Evolutionary conservation across 495 filamentous ascomycete species (phyloP).

Genomic region (Aspergillus indologenus): DNA sequence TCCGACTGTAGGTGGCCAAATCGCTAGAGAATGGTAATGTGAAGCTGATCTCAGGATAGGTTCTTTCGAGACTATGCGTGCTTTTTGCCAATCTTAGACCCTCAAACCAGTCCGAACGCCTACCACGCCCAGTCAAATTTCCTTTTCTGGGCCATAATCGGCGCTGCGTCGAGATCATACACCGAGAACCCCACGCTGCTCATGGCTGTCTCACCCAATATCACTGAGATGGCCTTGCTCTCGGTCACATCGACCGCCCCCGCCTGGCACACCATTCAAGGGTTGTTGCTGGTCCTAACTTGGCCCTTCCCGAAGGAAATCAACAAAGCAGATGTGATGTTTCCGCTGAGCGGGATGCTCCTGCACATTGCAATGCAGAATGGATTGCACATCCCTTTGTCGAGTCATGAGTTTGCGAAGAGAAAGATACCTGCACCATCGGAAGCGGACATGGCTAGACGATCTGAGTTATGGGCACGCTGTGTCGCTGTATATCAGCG

Average conservation of each 20-base stretch:
- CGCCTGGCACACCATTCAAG: conserved; percentile 48
- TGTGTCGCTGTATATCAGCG: conserved; percentile 41
- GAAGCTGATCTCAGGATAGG: conserved; percentile 20
- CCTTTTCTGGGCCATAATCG: conserved; percentile 51
- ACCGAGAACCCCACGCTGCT: conserved; percentile 42
- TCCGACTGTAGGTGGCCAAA: conserved; percentile 30
- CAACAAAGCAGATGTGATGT: conserved; percentile 39
- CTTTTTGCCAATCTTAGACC: conserved; percentile 47
- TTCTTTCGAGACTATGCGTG: conserved; percentile 46
- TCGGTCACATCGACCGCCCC: conserved; percentile 35
- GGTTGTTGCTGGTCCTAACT: conserved; percentile 43
- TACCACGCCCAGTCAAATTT: conserved; percentile 46
- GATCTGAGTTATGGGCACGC: conserved; percentile 44
- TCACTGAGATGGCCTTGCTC: conserved; percentile 45
- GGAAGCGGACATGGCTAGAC: conserved; percentile 35
- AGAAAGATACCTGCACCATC: conserved; percentile 32
- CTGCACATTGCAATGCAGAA: conserved; percentile 50
- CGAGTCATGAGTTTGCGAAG: conserved; percentile 47
- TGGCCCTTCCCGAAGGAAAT: conserved; percentile 51
- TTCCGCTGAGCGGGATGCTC: conserved; percentile 39
- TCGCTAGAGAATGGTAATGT: neutral
- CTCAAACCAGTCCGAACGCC: conserved; percentile 35
- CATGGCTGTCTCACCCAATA: conserved; percentile 33
- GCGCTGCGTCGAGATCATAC: conserved; percentile 38
- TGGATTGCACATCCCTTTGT: conserved; percentile 47